Evolutionary conservation across 495 filamentous ascomycete species (phyloP).

Genomic region (Trichoderma reesei): DNA sequence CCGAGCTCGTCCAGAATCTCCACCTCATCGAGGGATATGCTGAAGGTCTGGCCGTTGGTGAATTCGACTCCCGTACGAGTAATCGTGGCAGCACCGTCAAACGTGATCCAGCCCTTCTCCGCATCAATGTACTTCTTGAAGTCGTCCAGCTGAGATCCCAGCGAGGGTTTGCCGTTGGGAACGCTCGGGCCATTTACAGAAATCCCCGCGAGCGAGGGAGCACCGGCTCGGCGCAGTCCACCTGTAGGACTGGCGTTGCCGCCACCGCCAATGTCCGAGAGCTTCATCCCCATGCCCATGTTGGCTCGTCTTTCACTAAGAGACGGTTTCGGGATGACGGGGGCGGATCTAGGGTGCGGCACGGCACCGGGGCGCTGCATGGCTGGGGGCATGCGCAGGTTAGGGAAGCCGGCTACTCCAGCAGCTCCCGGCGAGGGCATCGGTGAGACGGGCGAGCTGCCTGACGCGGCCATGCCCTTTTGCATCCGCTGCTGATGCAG

Average conservation of each 20-base stretch:
- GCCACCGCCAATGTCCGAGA: constrained; percentile 26
- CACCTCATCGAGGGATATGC: constrained; percentile 90
- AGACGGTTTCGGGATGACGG: constrained; percentile 27
- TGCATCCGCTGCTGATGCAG: constrained; percentile 27
- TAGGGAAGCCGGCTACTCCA: constrained; percentile 5
- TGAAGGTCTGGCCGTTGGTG: constrained; percentile 78
- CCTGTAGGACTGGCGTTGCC: constrained; percentile 18
- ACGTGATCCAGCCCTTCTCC: constrained; percentile 81
- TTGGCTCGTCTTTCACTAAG: constrained; percentile 27
- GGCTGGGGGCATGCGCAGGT: constrained; percentile 32
- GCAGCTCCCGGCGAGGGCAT: constrained; percentile 2
- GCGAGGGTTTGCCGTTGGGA: constrained; percentile 14
- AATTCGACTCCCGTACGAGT: constrained; percentile 87
- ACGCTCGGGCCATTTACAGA: constrained; percentile 25
- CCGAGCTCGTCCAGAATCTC: constrained; percentile 91
- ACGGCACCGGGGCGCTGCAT: constrained; percentile 33
- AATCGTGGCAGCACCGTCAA: constrained; percentile 86
- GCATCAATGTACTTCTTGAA: constrained; percentile 89
- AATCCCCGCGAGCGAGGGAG: constrained; percentile 26
- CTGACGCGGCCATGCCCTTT: constrained; percentile 17
- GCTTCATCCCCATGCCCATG: constrained; percentile 25
- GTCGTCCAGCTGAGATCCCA: constrained; percentile 70
- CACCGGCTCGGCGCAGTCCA: constrained; percentile 12
- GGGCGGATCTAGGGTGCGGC: constrained; percentile 38
- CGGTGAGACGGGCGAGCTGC: constrained; percentile 12